Percentiles rank a stretch among this genome's conserved stretches.
Conservation (phyloP, 371 early-diverging fungal genomes). For the Mucor irregularis region DNA sequence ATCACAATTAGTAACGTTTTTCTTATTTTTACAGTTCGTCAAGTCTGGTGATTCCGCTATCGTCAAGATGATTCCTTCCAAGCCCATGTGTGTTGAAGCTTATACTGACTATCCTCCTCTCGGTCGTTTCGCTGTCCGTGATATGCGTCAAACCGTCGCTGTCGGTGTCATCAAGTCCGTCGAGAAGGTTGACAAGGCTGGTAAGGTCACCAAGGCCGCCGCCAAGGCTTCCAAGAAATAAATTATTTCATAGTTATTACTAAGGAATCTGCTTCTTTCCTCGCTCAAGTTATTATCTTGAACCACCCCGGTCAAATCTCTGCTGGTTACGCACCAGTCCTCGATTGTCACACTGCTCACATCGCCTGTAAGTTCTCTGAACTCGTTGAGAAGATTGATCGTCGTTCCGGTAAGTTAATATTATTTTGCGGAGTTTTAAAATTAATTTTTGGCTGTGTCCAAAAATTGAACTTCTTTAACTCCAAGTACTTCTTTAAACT, state of each 20-base stretch:
- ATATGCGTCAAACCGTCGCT: slow-evolving; percentile 93
- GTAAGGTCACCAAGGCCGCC: slow-evolving; percentile 70
- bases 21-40: slow-evolving; percentile 63
- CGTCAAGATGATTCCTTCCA: slow-evolving; percentile 93
- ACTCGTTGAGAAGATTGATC: slow-evolving; percentile 93
- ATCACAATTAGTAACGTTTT: neutral
- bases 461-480: slow-evolving; percentile 31
- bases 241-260: slow-evolving; percentile 16
- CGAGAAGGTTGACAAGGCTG: slow-evolving; percentile 74
- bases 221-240: slow-evolving; percentile 78
- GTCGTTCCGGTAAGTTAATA: slow-evolving; percentile 84
- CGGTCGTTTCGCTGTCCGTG: slow-evolving; percentile 98
- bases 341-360: slow-evolving; percentile 98
- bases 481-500: neutral
- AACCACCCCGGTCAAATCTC: slow-evolving; percentile 96
- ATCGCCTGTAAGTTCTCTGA: slow-evolving; percentile 93
- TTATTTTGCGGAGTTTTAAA: neutral
- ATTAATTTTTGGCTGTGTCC: neutral
- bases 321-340: slow-evolving; percentile 90
- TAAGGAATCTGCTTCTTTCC: slow-evolving; percentile 89
- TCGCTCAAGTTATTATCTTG: slow-evolving; percentile 94
- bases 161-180: slow-evolving; percentile 97
- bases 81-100: slow-evolving; percentile 96
- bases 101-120: slow-evolving; percentile 92
- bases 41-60: slow-evolving; percentile 95